Evolutionary conservation across 129 eudicot genomes (phyloP), one percentile per base, ranked within the genome.

Genomic region (Centrapalus pauciflorus): DNA sequence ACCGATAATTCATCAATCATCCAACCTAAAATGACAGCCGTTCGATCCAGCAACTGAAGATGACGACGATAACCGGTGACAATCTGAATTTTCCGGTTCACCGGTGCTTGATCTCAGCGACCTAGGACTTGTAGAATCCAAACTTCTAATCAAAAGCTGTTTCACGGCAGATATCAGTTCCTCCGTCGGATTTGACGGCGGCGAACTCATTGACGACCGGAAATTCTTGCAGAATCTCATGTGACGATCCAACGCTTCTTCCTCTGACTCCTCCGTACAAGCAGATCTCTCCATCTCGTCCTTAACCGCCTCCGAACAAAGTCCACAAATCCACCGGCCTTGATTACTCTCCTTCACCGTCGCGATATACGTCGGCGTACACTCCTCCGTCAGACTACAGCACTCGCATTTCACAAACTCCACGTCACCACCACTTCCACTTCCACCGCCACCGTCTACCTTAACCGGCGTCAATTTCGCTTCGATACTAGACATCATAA

Each of bases 261-360:
- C 84, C 8, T 69, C 76, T 3, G 66, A 63, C 1, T 78, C 55
- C 1, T 78, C 55, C 19, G 76, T 28, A 52, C 81, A 69, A 21
- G n/a, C n/a, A n/a, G 49, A 66, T 19, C 84, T 48, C 55, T 68
- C 64, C 55, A 72, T 74, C 59, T 84, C 90, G 0, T 84, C 80
- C 35, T 85, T 79, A 13, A 85, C 91, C 1, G 91, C 91, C 74
- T 75, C 87, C 0, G 75, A 64, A 34, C 91, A 85, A 5, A 85
- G 82, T 7, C 87, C 91, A 61, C 91, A 85, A 2, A 85, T 77
- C 91, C 91, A 85, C 11, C 71, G 73, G 0, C 91, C 91, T 0
- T 67, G 58, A 24, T 72, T 72, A 9, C 71, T 63, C 64, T 76
- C 66, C 20, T 76, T 66, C 46, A 81, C 77, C 34, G 66, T 38